Conservation (phyloP, 2,329 filamentous ascomycete genomes). For the Ophiocordyceps camponoti-leonardi region DNA sequence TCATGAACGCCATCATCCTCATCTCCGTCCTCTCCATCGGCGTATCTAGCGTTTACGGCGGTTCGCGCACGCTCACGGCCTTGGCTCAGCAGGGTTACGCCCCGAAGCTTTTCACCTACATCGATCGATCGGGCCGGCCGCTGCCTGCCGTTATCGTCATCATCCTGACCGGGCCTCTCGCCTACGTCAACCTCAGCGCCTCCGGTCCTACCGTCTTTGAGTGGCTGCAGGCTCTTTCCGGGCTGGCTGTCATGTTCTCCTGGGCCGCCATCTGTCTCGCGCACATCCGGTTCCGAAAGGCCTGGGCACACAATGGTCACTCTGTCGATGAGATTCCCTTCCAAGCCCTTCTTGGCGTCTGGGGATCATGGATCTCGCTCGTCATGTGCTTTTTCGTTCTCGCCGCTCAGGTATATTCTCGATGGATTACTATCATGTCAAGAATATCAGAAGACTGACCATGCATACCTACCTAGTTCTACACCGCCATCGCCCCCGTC, state of each 20-base stretch:
- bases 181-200: slow-evolving; percentile 26
- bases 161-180: slow-evolving; percentile 28
- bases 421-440: neutral
- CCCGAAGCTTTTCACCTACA: slow-evolving; percentile 33
- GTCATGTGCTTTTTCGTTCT: slow-evolving; percentile 34
- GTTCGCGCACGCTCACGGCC: slow-evolving; percentile 37
- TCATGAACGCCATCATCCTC: slow-evolving; percentile 37
- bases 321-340: slow-evolving; percentile 49
- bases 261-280: slow-evolving; percentile 49
- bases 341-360: slow-evolving; percentile 38
- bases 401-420: slow-evolving; percentile 29
- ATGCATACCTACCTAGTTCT: slow-evolving; percentile 19
- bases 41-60: slow-evolving; percentile 36
- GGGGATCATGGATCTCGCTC: slow-evolving; percentile 46
- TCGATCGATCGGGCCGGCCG: slow-evolving; percentile 35
- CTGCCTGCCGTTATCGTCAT: slow-evolving; percentile 26
- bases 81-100: slow-evolving; percentile 38
- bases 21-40: slow-evolving; percentile 36
- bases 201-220: slow-evolving; percentile 36
- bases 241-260: slow-evolving; percentile 44
- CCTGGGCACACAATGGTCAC: slow-evolving; percentile 40
- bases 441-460: neutral
- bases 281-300: slow-evolving; percentile 49
- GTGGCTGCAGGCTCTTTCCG: slow-evolving; percentile 48
- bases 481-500: slow-evolving; percentile 26